Evolutionary conservation across 177 flowering plant genomes (phyloP).

Genomic region (Vitis hybrid): DNA sequence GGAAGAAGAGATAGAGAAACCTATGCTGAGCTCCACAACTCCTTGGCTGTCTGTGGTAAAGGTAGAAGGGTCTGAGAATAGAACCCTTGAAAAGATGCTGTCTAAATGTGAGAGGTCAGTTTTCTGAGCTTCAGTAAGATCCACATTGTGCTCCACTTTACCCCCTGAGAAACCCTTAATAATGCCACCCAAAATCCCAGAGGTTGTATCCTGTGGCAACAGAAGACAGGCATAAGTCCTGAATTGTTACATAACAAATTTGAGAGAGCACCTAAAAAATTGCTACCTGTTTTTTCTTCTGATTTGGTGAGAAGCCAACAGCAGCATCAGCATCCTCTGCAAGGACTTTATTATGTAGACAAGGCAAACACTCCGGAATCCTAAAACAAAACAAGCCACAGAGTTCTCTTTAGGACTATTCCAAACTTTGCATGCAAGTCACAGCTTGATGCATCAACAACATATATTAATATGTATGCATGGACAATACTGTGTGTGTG

Average conservation of each 20-base stretch:
- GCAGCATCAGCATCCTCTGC: conserved; percentile 47
- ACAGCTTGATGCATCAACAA: background rate
- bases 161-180: conserved; percentile 67
- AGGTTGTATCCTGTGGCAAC: conserved; percentile 36
- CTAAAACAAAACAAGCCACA: conserved; percentile 21
- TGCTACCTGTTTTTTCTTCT: conserved; percentile 41
- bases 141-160: conserved; percentile 31
- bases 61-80: conserved; percentile 39
- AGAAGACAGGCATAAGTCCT: conserved; percentile 3
- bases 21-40: conserved; percentile 52
- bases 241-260: background rate
- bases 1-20: conserved; percentile 5
- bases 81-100: conserved; percentile 55
- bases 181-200: conserved; percentile 59
- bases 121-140: conserved; percentile 25
- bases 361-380: conserved; percentile 54
- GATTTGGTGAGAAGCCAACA: conserved; percentile 21
- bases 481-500: background rate
- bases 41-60: conserved; percentile 23
- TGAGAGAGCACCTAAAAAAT: conserved; percentile 1
- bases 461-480: background rate
- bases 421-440: background rate
- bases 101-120: conserved; percentile 42
- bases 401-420: background rate
- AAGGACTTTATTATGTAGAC: conserved; percentile 54